Percentiles rank a stretch among this genome's conserved stretches.
phyloP scores from a whole-genome alignment of 1,284 basidiomycete genomes.

The Leccinum olivaceoglutinosum region DNA sequence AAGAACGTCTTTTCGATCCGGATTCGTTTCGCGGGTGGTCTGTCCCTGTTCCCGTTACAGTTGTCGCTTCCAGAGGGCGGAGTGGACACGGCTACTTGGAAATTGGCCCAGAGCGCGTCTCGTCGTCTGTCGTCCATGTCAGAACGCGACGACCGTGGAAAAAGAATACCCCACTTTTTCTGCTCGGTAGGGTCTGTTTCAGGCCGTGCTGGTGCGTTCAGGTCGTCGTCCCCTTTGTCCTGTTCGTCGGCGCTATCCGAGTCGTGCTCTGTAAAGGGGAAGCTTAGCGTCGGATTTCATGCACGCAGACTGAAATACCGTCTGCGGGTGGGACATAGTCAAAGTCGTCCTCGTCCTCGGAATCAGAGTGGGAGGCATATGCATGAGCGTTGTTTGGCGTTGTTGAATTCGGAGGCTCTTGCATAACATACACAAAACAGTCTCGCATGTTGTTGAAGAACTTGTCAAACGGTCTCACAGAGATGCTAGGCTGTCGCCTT shows the following conservation, averaged over 20 bases:
- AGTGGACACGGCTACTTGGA: slow-evolving; percentile 47
- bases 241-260: slow-evolving; percentile 33
- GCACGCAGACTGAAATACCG: slow-evolving; percentile 16
- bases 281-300: not conserved
- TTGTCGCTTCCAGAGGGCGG: slow-evolving; percentile 1
- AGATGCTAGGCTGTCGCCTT: no score
- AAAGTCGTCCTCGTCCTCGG: slow-evolving; percentile 61
- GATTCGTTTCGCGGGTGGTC: slow-evolving; percentile 36
- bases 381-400: slow-evolving; percentile 17
- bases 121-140: slow-evolving; percentile 24
- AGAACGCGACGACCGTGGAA: not conserved
- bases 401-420: not conserved
- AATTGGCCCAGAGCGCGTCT: slow-evolving; percentile 54
- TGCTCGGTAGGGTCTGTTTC: slow-evolving; percentile 34
- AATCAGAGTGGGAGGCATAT: slow-evolving; percentile 24
- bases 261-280: slow-evolving; percentile 31
- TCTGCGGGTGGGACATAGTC: slow-evolving; percentile 52
- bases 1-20: slow-evolving; percentile 63
- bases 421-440: no score
- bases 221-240: slow-evolving; percentile 12
- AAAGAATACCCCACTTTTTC: slow-evolving; percentile 35
- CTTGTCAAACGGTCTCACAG: no score
- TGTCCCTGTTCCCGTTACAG: no score
- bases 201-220: not conserved
- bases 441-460: no score